Evolutionary conservation across 2,329 filamentous ascomycete species (phyloP), one percentile per base, ranked within the genome.

Genomic region (Aureobasidium sp.): DNA sequence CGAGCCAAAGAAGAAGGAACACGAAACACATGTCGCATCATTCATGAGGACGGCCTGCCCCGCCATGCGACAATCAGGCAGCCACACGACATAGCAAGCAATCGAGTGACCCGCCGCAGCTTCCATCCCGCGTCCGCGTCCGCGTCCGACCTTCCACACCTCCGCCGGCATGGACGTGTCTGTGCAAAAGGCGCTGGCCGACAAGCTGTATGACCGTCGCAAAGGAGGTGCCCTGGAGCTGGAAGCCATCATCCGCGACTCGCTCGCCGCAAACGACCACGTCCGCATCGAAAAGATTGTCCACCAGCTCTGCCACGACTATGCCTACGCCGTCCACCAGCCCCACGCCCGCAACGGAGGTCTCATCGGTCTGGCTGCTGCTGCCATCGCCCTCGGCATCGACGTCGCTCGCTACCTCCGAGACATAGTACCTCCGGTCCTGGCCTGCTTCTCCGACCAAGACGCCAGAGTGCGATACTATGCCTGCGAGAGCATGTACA

Each of bases 401-500:
- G 93, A 96, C 74, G 85, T 99, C 62, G 91, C 94, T 36, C 87
- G 87, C 64, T 97, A 97, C 73, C 83, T 99, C 56, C 87, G 91
- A 72, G 88, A 92, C 69, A 97, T 99, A 68, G 93, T 99, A 0
- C 93, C 93, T 49, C 95, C 95, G 3, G 94, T 99, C 5, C 83
- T 99, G 49, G 94, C 94, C 58, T 99, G 95, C 79, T 99, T 99
- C 76, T 90, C 90, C 63, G 95, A 99, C 69, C 94, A 97, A 79
- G 94, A 99, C 87, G 92, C 94, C 31, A 85, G 94, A 63, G 94
- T 97, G 36, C 85, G 94, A 66, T 99, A 99, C 75, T 99, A 99
- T 77, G 94, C 94, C 27, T 99, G 94, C 77, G 94, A 99, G 79
- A 95, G 92, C 75, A 99, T 99, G 94, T 99, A 99, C 78, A 99